phyloP scores from a whole-genome alignment of 352 stramenopile species.

The Phytophthora pseudosyringae region DNA sequence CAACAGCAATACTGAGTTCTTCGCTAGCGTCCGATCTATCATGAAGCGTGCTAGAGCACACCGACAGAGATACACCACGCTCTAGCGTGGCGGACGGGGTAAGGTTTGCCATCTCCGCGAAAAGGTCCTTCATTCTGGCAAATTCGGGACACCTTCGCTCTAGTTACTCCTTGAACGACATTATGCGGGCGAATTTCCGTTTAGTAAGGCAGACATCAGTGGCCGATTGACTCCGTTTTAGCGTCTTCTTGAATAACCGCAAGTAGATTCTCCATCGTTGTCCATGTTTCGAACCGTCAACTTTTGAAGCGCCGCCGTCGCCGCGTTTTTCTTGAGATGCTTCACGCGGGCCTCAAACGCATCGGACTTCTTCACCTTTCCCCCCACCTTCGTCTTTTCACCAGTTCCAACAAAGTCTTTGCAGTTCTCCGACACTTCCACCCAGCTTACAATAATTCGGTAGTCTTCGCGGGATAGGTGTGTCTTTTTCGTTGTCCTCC shows the following conservation, averaged over 20 bases:
- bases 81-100: constrained; percentile 1
- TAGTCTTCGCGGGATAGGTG: constrained; percentile 9
- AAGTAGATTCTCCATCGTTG: constrained; percentile 24
- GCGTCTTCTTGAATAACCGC: constrained; percentile 4
- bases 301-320: not conserved
- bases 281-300: constrained; percentile 3
- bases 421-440: constrained; percentile 28
- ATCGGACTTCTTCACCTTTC: constrained; percentile 8
- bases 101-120: constrained; percentile 8
- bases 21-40: too few species aligned
- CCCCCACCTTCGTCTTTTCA: constrained; percentile 9
- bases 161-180: constrained; percentile 18
- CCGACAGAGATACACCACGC: not conserved
- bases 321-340: constrained; percentile 6
- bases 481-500: not conserved
- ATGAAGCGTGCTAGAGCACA: too few species aligned
- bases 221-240: not conserved
- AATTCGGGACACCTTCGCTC: constrained; percentile 18
- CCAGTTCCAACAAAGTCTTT: constrained; percentile 6
- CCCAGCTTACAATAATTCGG: constrained; percentile 28
- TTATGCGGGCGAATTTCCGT: constrained; percentile 1
- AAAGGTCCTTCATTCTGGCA: constrained; percentile 17
- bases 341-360: constrained; percentile 5
- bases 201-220: not conserved
- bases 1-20: too few species aligned